Base-by-base conservation (phyloP, 2,329 filamentous ascomycete species). In the Aplosporella prunicola region DNA sequence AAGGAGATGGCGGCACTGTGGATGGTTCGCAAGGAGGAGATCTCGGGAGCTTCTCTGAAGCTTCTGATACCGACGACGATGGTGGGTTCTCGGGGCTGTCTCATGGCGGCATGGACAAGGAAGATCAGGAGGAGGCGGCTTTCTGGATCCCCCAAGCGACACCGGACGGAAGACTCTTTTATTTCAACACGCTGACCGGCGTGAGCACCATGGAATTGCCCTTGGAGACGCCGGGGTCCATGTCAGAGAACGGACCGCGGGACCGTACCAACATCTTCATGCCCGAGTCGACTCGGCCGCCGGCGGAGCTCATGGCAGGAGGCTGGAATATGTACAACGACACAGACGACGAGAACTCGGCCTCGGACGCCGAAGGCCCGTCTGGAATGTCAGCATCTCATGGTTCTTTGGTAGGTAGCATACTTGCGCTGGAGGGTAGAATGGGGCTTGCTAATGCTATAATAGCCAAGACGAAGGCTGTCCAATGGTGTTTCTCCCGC, bases 111-210 rank as follows among this genome's bases (percentile, higher is more conserved):
- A 69, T 71, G 14, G 72, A 72, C 30, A 61, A 61, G 44, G 69
- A 62, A 45, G 79, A 80, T 52, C 82, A 84, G 53, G 88, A 91
- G 49, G 80, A 89, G 57, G 87, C 89, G 30, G 89, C 93, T 47
- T 98, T 93, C 57, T 98, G 91, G 91, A 94, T 98, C 48, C 91
- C 91, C 13, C 91, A 98, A 65, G 91, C 88, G 10, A 98, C 91
- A 0, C 77, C 85, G 1, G 88, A 96, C 57, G 91, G 91, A 37
- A 76, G 88, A 40, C 64, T 98, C 16, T 98, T 93, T 62, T 98
- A 96, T 64, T 96, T 93, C 71, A 98, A 98, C 61, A 96, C 89
- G 45, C 78, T 95, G 66, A 98, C 91, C 0, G 88, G 89, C 39
- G 86, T 93, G 53, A 93, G 84, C 55, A 93, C 84, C 45, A 91